Evolutionary conservation across 805 yeast genomes (phyloP).

Genomic region (Teunomyces barrocoloradensis): DNA sequence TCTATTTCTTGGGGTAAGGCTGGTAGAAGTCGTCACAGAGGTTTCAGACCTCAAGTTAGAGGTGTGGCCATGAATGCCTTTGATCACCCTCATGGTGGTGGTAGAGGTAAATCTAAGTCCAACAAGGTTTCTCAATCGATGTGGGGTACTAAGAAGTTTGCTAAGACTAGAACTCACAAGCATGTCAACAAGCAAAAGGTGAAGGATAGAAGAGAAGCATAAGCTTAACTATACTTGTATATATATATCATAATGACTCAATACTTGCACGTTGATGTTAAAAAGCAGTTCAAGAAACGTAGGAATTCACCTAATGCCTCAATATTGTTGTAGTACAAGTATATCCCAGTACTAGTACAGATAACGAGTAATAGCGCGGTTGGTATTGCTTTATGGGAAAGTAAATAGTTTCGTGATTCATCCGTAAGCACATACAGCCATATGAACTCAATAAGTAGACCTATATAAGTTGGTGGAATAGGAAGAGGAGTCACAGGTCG

Average conservation of each 20-base stretch:
- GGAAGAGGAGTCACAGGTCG: slow-evolving; percentile 42
- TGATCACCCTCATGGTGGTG: slow-evolving; percentile 99
- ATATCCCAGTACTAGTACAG: background rate
- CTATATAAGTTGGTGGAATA: background rate
- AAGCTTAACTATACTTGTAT: slow-evolving; percentile 3
- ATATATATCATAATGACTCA: background rate
- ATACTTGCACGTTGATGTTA: background rate
- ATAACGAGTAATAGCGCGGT: background rate
- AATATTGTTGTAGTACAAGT: background rate
- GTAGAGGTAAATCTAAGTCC: slow-evolving; percentile 98
- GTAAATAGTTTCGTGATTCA: background rate
- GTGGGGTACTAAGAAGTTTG: slow-evolving; percentile 96
- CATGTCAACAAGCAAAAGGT: slow-evolving; percentile 80
- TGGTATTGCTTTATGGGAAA: background rate
- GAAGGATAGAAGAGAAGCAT: slow-evolving; percentile 74
- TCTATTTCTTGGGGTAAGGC: slow-evolving; percentile 92
- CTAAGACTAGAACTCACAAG: slow-evolving; percentile 91
- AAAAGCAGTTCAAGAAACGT: background rate
- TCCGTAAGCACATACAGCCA: background rate
- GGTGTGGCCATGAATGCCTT: slow-evolving; percentile 98
- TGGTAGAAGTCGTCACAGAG: slow-evolving; percentile 88
- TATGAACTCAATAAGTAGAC: background rate
- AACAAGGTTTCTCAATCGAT: slow-evolving; percentile 91
- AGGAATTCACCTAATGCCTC: slow-evolving; percentile 7
- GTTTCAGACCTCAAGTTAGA: slow-evolving; percentile 92